Percentiles rank a stretch among this genome's conserved stretches.
phyloP scores from a whole-genome alignment of 1,139 yeast genomes.

The Taphrina communis region DNA sequence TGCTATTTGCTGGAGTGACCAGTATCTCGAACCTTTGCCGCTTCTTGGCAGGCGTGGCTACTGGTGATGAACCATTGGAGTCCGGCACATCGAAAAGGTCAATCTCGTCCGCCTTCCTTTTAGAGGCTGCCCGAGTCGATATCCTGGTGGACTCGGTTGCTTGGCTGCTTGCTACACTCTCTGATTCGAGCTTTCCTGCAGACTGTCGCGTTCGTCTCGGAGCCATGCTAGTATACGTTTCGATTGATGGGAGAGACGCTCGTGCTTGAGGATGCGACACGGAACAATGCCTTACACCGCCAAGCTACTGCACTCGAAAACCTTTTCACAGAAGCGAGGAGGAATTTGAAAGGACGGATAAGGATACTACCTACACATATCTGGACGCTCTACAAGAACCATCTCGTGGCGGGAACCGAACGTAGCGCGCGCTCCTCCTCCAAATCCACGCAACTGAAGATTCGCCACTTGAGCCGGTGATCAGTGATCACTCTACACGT shows the following conservation, averaged over 20 bases:
- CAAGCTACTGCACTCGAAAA: too few relatives aligned
- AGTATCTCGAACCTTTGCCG: slow-evolving; percentile 6
- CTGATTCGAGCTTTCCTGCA: background rate
- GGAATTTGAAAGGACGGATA: too few relatives aligned
- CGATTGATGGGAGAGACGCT: too few relatives aligned
- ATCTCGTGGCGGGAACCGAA: background rate
- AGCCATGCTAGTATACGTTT: background rate
- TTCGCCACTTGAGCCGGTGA: background rate
- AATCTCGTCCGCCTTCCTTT: slow-evolving; percentile 14
- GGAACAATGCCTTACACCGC: too few relatives aligned
- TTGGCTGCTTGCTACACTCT: background rate
- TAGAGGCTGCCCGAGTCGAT: slow-evolving; percentile 6
- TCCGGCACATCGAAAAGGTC: slow-evolving; percentile 21
- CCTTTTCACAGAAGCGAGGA: too few relatives aligned
- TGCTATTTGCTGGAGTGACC: slow-evolving; percentile 18
- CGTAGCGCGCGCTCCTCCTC: background rate
- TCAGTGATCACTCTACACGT: background rate
- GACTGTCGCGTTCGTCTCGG: background rate
- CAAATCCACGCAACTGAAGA: too few relatives aligned
- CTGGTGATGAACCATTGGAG: slow-evolving; percentile 13
- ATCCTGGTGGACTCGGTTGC: background rate
- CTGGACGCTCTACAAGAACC: background rate
- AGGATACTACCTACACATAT: background rate
- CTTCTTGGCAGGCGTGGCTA: slow-evolving; percentile 20
- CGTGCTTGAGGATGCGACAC: too few relatives aligned